phyloP scores from a whole-genome alignment of 192 early-diverging fungal genomes.

The Backusella mclennaniae region DNA sequence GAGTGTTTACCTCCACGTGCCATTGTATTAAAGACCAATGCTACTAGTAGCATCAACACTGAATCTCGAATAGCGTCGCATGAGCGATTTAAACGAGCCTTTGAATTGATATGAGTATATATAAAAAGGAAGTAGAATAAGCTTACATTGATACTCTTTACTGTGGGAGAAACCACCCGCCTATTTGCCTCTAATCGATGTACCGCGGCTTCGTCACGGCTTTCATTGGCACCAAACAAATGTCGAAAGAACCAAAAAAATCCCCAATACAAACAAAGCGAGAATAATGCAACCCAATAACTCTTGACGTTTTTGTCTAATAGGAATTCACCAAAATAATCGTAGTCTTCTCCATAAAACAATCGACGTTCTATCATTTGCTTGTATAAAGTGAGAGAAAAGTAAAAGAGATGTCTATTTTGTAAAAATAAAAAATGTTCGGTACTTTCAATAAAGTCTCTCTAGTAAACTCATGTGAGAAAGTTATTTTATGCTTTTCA shows the following conservation, averaged over 20 bases:
- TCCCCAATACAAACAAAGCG: slow-evolving; percentile 5
- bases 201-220: slow-evolving; percentile 1
- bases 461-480: too few species aligned
- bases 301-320: neutral
- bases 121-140: neutral
- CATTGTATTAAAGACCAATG: slow-evolving; percentile 3
- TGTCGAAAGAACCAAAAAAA: slow-evolving; percentile 10
- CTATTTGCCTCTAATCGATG: neutral
- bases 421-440: neutral
- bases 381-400: neutral
- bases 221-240: neutral
- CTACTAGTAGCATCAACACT: neutral
- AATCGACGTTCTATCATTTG: neutral
- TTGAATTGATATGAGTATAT: too few species aligned
- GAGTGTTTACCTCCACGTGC: slow-evolving; percentile 7
- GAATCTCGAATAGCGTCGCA: neutral
- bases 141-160: neutral
- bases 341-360: slow-evolving; percentile 7
- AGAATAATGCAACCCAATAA: neutral
- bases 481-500: too few species aligned
- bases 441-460: too few species aligned
- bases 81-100: neutral
- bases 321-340: slow-evolving; percentile 11
- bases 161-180: neutral
- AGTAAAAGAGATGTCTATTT: neutral